These are phyloP conservation scores for Baudoinia panamericana DNA, from an alignment of 495 filamentous ascomycete species.

Conservation along the genomic window DNA sequence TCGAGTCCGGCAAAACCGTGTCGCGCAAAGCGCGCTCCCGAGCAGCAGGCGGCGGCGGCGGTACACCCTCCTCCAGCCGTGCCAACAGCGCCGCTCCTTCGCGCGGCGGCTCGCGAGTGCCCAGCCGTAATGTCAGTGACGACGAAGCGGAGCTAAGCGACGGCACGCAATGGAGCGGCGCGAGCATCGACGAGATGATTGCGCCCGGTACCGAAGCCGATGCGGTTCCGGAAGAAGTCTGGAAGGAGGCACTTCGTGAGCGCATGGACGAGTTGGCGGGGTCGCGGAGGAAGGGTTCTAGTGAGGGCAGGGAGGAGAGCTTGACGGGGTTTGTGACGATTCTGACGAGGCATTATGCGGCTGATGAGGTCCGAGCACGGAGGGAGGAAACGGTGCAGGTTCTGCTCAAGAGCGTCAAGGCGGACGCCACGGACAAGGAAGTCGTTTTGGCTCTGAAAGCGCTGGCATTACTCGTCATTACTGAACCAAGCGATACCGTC, in stretches of 20 bases:
- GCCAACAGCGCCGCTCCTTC: slow-evolving; percentile 34
- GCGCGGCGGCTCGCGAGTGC: slow-evolving; percentile 34
- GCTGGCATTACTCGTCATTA: slow-evolving; percentile 63
- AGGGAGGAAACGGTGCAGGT: slow-evolving; percentile 55
- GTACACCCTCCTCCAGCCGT: slow-evolving; percentile 50
- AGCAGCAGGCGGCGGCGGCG: too few species aligned
- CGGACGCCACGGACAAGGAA: slow-evolving; percentile 60
- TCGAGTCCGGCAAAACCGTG: slow-evolving; percentile 77
- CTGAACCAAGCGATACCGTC: slow-evolving; percentile 53
- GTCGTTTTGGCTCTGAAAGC: slow-evolving; percentile 58
- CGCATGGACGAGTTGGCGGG: slow-evolving; percentile 73
- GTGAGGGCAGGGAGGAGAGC: slow-evolving; percentile 63
- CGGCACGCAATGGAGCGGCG: slow-evolving; percentile 22
- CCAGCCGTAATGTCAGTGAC: slow-evolving; percentile 51
- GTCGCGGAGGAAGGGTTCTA: slow-evolving; percentile 71
- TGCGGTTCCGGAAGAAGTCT: slow-evolving; percentile 38
- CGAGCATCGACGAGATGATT: slow-evolving; percentile 44
- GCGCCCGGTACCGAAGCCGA: slow-evolving; percentile 39
- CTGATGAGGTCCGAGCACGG: slow-evolving; percentile 49
- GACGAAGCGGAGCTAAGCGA: slow-evolving; percentile 45
- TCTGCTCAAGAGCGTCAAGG: slow-evolving; percentile 59
- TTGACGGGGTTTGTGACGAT: slow-evolving; percentile 57
- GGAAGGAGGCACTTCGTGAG: slow-evolving; percentile 54
- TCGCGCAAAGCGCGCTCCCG: slow-evolving; percentile 76
- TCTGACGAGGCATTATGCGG: slow-evolving; percentile 58